Evolutionary conservation across 192 early-diverging fungal species (phyloP), one percentile per base, ranked within the genome.

Genomic region (Glomus cerebriforme): DNA sequence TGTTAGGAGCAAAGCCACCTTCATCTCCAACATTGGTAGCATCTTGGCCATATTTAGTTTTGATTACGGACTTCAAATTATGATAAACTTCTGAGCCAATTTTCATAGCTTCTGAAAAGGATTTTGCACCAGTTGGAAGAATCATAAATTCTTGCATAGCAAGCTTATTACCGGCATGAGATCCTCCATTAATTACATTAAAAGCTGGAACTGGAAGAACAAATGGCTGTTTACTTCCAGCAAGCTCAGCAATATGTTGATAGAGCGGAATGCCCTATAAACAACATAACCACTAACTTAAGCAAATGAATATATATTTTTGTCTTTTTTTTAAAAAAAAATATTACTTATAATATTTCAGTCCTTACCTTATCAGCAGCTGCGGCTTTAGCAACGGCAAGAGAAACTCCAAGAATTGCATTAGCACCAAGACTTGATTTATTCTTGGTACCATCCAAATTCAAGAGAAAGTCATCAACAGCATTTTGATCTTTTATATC

Each of bases 71-170:
- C 92, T 99, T 98, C 65, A 99, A 88, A 81, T 88, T 77, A 89
- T 98, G 97, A 93, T 98, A 99, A 80, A 97, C 96, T 87, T 99
- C 97, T 59, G 93, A 92, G 71, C 97, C 97, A 60, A 98, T 98
- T 89, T 93, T 91, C 95, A 99, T 96, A 80, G 97, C 97, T 86
- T 99, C 96, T 45, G 92, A 84, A 88, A 98, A 99, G 37, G 93
- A 92, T 58, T 86, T 70, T 37, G 97, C 97, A 79, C 97, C 97
- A 62, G 95, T 96, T 74, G 97, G 97, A 84, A 98, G 86, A 80
- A 99, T 99, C 98, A 99, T 99, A 89, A 98, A 99, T 87, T 99
- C 98, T 86, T 99, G 98, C 96, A 99, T 97, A 79, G 98, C 98
- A 76, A 99, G 92, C 89, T 97, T 98, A 94, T 99, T 99, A 80